These are phyloP conservation scores for Syncephalastrum sp. DNA, from an alignment of 371 early-diverging fungal genomes.

Conservation along the genomic window DNA sequence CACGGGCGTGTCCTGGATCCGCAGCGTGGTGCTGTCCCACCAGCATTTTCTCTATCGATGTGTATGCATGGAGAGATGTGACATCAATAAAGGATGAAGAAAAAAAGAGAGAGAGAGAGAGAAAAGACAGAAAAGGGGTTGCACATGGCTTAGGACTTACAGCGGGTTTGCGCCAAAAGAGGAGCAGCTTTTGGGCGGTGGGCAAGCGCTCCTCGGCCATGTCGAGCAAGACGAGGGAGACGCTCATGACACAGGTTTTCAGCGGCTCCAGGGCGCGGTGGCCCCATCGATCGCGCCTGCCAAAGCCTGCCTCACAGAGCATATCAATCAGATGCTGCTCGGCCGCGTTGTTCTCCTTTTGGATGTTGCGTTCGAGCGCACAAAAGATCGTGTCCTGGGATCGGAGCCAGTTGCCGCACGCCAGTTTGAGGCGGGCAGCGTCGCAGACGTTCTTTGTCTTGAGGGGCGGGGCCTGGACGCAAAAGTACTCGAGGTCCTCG, in stretches of 20 bases:
- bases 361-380: slow-evolving; percentile 59
- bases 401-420: slow-evolving; percentile 53
- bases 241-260: slow-evolving; percentile 58
- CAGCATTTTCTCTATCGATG: slow-evolving; percentile 67
- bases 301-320: slow-evolving; percentile 70
- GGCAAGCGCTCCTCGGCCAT: slow-evolving; percentile 54
- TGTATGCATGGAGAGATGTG: background rate
- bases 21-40: slow-evolving; percentile 71
- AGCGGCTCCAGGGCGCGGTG: slow-evolving; percentile 66
- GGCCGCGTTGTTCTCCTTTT: slow-evolving; percentile 59
- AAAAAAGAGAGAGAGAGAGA: no score
- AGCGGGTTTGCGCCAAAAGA: slow-evolving; percentile 78
- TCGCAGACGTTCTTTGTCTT: slow-evolving; percentile 3
- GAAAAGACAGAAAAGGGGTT: no score
- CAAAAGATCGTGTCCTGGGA: slow-evolving; percentile 63
- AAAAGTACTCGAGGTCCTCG: slow-evolving; percentile 29
- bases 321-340: slow-evolving; percentile 76
- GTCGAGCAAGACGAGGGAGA: slow-evolving; percentile 60
- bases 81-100: background rate
- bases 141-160: slow-evolving; percentile 28
- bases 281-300: slow-evolving; percentile 63
- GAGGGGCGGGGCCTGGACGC: slow-evolving; percentile 5
- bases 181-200: slow-evolving; percentile 66
- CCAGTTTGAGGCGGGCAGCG: slow-evolving; percentile 46
- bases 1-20: slow-evolving; percentile 50